phyloP scores from a whole-genome alignment of 1,139 yeast species.

The Spencermartinsiella ligniputridi region DNA sequence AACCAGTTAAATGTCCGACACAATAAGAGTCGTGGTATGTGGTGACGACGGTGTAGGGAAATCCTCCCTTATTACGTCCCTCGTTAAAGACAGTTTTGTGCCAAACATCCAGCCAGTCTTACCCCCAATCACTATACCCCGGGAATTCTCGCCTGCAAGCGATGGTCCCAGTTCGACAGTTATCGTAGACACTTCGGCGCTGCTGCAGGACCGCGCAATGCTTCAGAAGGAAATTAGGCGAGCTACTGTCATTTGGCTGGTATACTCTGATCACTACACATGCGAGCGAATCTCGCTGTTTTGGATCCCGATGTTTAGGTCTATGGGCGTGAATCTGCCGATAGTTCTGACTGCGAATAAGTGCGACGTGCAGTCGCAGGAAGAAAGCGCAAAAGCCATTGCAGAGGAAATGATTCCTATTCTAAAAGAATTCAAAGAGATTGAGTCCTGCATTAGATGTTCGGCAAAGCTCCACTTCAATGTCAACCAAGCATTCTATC shows the following conservation, averaged over 20 bases:
- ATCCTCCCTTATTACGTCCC: slow-evolving; percentile 61
- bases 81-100: slow-evolving; percentile 75
- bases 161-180: slow-evolving; percentile 63
- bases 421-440: slow-evolving; percentile 85
- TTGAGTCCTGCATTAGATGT: slow-evolving; percentile 84
- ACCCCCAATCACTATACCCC: slow-evolving; percentile 78
- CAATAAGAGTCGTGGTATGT: slow-evolving; percentile 76
- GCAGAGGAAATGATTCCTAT: slow-evolving; percentile 82
- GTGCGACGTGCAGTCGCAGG: slow-evolving; percentile 43
- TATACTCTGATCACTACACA: slow-evolving; percentile 89
- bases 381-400: slow-evolving; percentile 24
- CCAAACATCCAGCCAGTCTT: slow-evolving; percentile 70
- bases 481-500: slow-evolving; percentile 81
- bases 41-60: slow-evolving; percentile 74
- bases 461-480: slow-evolving; percentile 77
- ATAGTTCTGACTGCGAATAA: slow-evolving; percentile 89
- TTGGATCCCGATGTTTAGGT: slow-evolving; percentile 91
- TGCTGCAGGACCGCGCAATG: slow-evolving; percentile 48
- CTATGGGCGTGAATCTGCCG: slow-evolving; percentile 86
- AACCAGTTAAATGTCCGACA: slow-evolving; percentile 20
- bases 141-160: slow-evolving; percentile 54
- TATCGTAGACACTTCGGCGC: slow-evolving; percentile 70
- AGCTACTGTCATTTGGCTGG: slow-evolving; percentile 90
- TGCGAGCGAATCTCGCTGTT: slow-evolving; percentile 85
- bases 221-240: slow-evolving; percentile 72